Conservation (phyloP, 176 grass and related monocot species). For the Phyllostachys edulis region DNA sequence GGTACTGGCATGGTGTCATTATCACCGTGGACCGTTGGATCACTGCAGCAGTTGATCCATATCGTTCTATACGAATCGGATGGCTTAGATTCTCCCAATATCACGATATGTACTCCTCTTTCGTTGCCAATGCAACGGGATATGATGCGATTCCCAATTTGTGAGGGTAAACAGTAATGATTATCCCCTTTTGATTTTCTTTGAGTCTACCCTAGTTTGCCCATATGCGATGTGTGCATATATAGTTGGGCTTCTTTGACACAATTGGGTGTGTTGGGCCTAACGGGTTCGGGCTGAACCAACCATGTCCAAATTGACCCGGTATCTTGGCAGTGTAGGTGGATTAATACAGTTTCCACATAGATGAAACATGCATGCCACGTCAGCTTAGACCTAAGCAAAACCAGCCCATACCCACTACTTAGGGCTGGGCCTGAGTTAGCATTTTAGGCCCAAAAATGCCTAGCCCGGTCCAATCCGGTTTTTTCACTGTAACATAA, state of each 20-base stretch:
- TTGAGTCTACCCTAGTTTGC: background rate
- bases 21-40: too few species aligned
- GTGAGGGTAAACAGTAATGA: too few species aligned
- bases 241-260: background rate
- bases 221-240: background rate
- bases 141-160: too few species aligned
- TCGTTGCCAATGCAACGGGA: too few species aligned
- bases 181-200: too few species aligned
- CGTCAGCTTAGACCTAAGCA: background rate
- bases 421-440: background rate
- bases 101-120: too few species aligned
- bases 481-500: background rate
- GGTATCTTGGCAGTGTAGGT: background rate
- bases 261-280: background rate
- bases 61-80: too few species aligned
- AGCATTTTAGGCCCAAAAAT: too few species aligned
- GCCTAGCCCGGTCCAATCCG: background rate
- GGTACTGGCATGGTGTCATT: too few species aligned
- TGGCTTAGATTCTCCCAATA: too few species aligned
- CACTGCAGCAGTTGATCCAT: too few species aligned
- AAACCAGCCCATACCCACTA: background rate
- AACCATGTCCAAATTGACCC: background rate
- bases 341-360: background rate
- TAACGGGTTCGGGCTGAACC: background rate
- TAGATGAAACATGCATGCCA: background rate